A percentile compares a stretch with the other conserved stretches of the same genome.
These are phyloP conservation scores for Venturia oleaginea DNA, from an alignment of 2,329 filamentous ascomycete species.

Conservation along the genomic window DNA sequence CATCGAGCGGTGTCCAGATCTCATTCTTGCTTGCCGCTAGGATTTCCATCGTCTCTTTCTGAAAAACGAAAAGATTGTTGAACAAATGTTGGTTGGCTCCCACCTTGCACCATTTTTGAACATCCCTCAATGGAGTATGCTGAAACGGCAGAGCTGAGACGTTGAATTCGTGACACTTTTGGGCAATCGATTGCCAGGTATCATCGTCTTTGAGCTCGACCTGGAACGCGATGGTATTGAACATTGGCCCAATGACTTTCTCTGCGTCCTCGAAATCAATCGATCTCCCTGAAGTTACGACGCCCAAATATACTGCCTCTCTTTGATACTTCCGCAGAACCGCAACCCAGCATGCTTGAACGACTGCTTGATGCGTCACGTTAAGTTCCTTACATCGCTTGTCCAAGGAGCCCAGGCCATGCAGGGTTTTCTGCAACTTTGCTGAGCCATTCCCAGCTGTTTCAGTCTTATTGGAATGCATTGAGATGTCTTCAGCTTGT, in stretches of 20 bases:
- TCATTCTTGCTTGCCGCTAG: neutral
- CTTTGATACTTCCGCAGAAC: constrained; percentile 47
- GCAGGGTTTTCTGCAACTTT: constrained; percentile 26
- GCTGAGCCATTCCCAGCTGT: neutral
- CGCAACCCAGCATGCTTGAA: constrained; percentile 62
- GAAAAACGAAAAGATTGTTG: constrained; percentile 75
- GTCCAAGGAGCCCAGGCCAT: constrained; percentile 37
- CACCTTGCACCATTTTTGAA: constrained; percentile 53
- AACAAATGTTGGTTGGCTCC: constrained; percentile 40
- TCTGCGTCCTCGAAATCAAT: constrained; percentile 60
- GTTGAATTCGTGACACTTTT: constrained; percentile 62
- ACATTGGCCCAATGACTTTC: constrained; percentile 67
- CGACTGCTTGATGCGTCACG: constrained; percentile 68
- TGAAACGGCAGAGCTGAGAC: constrained; percentile 61
- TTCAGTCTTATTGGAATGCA: neutral
- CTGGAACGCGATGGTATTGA: constrained; percentile 78
- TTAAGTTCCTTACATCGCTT: constrained; percentile 48
- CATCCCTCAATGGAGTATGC: constrained; percentile 66
- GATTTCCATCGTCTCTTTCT: constrained; percentile 33
- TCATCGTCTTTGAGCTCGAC: constrained; percentile 35
- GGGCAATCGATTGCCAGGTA: constrained; percentile 53
- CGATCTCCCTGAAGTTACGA: constrained; percentile 70
- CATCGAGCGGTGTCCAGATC: constrained; percentile 26
- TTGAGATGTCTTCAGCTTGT: neutral
- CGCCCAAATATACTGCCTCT: constrained; percentile 51